Base-by-base conservation (phyloP, 352 stramenopile species). In the Globisporangium polare region DNA sequence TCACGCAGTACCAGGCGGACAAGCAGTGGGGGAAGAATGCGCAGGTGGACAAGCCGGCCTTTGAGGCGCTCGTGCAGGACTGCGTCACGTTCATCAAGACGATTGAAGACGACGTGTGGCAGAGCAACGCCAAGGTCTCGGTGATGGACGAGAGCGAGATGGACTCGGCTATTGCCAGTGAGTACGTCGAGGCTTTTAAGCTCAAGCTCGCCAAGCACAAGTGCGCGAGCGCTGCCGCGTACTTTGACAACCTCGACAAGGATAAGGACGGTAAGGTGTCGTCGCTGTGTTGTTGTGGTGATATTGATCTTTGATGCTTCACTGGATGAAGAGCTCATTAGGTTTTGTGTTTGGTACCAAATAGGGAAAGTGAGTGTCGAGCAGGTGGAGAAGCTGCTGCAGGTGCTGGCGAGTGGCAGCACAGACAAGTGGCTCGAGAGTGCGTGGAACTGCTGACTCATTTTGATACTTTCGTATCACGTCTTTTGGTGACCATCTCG, bases 171-270 rank as follows among this genome's bases (percentile, higher is more conserved):
- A 27, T 47, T 9, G 65, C 67, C 0, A 68, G 70, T 18, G 66
- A 62, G 15, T 88, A 86, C 33, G 60, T 86, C 9, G 76, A 89
- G 20, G 79, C 75, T 7, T 53, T 88, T 26, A 77, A 83, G 63
- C n/a, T 88, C 22, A 88, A 86, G 62, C 66, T 91, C 24, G 75
- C 70, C 13, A 76, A 72, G 33, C 78, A 85, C 71, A 91, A 89
- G 61, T 86, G 69, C 59, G 63, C 62, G 24, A 71, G 74, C 15
- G 62, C 72, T 22, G 68, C 54, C 10, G 43, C 53, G 20, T 71
- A 62, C 53, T 91, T 91, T 51, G 77, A 78, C 45, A 64, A 78
- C 24, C 58, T 91, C 35, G 81, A 89, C 66, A 79, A 77, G 42
- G 74, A 89, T 60, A 80, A 88, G 53, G 79, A 88, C 56, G 81